A percentile compares a stretch with the other conserved stretches of the same genome.
Conservation (phyloP, 2,329 filamentous ascomycete genomes). For the Drechslerella dactyloides region DNA sequence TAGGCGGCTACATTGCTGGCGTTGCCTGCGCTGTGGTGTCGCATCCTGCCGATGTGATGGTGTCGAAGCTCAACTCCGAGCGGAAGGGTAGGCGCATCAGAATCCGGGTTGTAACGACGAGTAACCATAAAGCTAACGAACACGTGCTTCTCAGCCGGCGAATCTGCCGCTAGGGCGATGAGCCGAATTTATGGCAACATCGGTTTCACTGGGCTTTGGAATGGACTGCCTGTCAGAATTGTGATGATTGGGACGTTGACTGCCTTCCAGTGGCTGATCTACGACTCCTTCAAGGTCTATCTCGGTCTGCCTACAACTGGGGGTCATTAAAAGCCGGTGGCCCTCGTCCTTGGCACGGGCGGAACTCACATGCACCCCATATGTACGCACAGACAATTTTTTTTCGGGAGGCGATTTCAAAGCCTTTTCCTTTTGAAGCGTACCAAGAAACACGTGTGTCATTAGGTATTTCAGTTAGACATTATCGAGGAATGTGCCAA, state of each 20-base stretch:
- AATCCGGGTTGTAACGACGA: background rate
- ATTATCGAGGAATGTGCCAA: background rate
- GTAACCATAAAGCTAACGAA: slow-evolving; percentile 4
- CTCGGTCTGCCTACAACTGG: slow-evolving; percentile 84
- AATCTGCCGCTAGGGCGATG: slow-evolving; percentile 78
- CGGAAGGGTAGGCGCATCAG: slow-evolving; percentile 61
- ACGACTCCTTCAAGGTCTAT: slow-evolving; percentile 88
- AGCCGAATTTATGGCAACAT: slow-evolving; percentile 84
- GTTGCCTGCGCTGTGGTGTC: slow-evolving; percentile 85
- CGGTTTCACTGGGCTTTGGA: slow-evolving; percentile 88
- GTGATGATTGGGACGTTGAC: slow-evolving; percentile 87
- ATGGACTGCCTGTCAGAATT: slow-evolving; percentile 82
- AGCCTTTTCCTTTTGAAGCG: background rate
- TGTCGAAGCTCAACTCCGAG: slow-evolving; percentile 86
- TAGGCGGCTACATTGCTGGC: slow-evolving; percentile 82
- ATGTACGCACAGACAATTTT: background rate
- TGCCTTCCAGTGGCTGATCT: slow-evolving; percentile 92
- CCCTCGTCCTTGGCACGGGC: background rate
- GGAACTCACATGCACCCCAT: background rate
- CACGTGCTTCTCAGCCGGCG: slow-evolving; percentile 63
- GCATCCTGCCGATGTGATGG: slow-evolving; percentile 85
- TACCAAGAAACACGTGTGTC: background rate
- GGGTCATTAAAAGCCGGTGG: background rate
- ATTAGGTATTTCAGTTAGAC: background rate
- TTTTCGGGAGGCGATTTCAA: background rate